Percentiles rank a stretch among this genome's conserved stretches.
Evolutionary conservation across 306 rosid genomes (phyloP).

Genomic region (Fagus sylvatica): DNA sequence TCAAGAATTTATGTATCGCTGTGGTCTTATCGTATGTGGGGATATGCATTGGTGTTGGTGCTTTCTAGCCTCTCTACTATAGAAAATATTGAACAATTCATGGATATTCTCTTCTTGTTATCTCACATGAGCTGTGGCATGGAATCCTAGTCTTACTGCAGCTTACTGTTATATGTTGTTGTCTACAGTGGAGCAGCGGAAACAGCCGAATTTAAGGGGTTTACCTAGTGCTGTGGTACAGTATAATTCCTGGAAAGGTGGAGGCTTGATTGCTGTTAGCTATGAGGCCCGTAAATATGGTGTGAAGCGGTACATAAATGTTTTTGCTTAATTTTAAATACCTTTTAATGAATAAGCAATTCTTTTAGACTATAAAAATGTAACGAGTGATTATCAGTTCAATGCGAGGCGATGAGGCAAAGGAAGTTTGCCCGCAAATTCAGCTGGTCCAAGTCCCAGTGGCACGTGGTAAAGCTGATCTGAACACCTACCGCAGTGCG

Average conservation of each 20-base stretch:
- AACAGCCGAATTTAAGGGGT: conserved; percentile 74
- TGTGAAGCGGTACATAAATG: conserved; percentile 65
- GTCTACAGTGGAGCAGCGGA: conserved; percentile 82
- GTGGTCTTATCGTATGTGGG: no score
- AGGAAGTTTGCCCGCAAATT: conserved; percentile 76
- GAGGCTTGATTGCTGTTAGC: conserved; percentile 89
- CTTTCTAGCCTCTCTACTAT: not conserved
- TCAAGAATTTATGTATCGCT: no score
- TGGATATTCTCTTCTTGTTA: not conserved
- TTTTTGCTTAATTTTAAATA: not conserved
- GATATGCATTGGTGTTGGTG: no score
- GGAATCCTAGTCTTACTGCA: not conserved
- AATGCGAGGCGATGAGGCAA: conserved; percentile 95
- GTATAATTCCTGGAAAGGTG: conserved; percentile 90
- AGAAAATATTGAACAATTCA: not conserved
- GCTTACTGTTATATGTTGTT: conserved; percentile 8
- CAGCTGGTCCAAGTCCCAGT: conserved; percentile 87
- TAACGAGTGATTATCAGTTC: conserved; percentile 51
- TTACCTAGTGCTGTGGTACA: conserved; percentile 88
- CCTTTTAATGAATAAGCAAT: not conserved
- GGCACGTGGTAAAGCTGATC: conserved; percentile 93
- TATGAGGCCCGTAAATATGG: conserved; percentile 89
- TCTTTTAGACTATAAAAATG: not conserved
- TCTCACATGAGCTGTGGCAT: not conserved
- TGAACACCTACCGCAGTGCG: conserved; percentile 70